Base-by-base conservation (phyloP, 129 eudicot species). In the Flaveria sonorensis region DNA sequence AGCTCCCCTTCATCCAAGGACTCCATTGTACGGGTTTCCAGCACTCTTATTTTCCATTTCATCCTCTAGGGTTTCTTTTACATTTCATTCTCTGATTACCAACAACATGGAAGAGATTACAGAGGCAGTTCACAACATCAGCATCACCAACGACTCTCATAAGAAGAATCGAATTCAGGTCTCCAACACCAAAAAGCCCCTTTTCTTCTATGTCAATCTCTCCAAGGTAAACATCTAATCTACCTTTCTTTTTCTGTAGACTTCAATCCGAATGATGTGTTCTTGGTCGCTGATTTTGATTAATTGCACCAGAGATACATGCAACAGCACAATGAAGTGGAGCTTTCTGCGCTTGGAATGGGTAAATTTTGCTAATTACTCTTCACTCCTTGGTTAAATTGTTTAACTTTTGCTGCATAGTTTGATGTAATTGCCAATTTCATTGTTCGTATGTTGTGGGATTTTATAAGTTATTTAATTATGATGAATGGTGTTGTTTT, bases 141-240 rank as follows among this genome's bases (percentile, higher is more conserved):
- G 12, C 78, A 81, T 78, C 78, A 5, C 40, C 40, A 74, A 73
- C 45, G 60, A 68, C 52, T 36, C 53, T 70, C 81, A 88, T 59
- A 90, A 83, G 83, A 90, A 77, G 79, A 89, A 88, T 83, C 77
- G 87, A 10, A 88, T 90, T 65, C 96, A 90, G 51, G 96, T 90
- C 50, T 90, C 96, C 79, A 90, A 90, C 79, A 87, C 96, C 86
- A 90, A 90, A 72, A 85, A 87, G 77, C 85, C 92, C 81, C 96
- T 90, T 74, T 88, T 89, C 86, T 87, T 89, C 83, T 90, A 87
- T 67, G 86, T 87, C 69, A 87, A 87, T 76, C 92, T 90, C 43
- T 87, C 92, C 14, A 90, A 90, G 92, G 92, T 90, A 78, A 53
- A 32, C 4, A 10, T n/a, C 1, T 11, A 10, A 45, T n/a, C 11